These are phyloP conservation scores for Komagataella phaffii DNA, from an alignment of 805 yeast species.

Conservation along the genomic window DNA sequence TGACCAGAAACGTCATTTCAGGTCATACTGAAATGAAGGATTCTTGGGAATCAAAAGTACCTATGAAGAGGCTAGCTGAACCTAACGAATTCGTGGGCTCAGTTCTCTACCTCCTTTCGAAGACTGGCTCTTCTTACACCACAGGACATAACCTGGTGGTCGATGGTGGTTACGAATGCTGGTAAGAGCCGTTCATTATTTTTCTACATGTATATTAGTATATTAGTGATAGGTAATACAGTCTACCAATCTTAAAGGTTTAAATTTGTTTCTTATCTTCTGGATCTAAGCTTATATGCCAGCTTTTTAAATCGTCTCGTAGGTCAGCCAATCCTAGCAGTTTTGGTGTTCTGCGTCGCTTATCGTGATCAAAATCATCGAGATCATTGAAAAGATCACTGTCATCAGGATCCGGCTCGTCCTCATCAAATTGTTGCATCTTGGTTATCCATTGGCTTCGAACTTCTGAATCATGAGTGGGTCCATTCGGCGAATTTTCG, in stretches of 20 bases:
- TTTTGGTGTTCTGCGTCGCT: neutral
- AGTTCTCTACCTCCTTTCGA: constrained; percentile 58
- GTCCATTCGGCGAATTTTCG: neutral
- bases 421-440: neutral
- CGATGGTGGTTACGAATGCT: constrained; percentile 80
- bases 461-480: neutral
- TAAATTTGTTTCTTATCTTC: too few relatives aligned
- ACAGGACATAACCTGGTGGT: constrained; percentile 76
- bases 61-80: constrained; percentile 75
- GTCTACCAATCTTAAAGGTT: neutral
- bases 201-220: neutral
- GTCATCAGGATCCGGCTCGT: neutral
- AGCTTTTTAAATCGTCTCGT: neutral
- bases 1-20: constrained; percentile 57
- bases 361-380: neutral
- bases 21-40: constrained; percentile 48
- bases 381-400: neutral
- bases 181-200: constrained; percentile 26
- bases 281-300: neutral
- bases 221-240: neutral
- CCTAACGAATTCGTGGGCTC: constrained; percentile 76
- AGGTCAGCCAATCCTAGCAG: neutral
- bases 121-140: constrained; percentile 61
- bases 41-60: constrained; percentile 60
- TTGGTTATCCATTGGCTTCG: neutral